phyloP scores from a whole-genome alignment of 441 rosid species.

The Iberis amara region DNA sequence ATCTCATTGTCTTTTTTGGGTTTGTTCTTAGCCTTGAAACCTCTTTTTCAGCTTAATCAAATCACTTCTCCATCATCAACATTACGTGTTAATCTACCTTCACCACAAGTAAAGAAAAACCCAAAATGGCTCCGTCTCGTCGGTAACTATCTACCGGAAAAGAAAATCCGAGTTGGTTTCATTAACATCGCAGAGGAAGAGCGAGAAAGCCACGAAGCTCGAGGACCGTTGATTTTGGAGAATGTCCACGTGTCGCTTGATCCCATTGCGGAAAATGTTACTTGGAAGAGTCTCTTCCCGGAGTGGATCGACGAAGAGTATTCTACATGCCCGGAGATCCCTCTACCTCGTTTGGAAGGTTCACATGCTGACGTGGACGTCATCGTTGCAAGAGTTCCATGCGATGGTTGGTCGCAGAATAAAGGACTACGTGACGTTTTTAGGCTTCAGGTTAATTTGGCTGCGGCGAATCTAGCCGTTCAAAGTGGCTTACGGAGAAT shows the following conservation, averaged over 20 bases:
- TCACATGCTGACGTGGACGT: slow-evolving; percentile 47
- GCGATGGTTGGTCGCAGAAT: slow-evolving; percentile 34
- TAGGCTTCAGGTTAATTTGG: slow-evolving; percentile 66
- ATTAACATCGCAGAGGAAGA: slow-evolving; percentile 35
- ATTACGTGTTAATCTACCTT: slow-evolving; percentile 11
- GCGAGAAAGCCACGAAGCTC: background rate
- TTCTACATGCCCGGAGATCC: slow-evolving; percentile 57
- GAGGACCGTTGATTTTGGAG: slow-evolving; percentile 21
- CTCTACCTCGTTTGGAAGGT: slow-evolving; percentile 42
- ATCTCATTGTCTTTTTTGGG: slow-evolving; percentile 33
- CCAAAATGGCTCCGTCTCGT: slow-evolving; percentile 41
- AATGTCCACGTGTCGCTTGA: slow-evolving; percentile 38
- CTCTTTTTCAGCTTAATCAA: slow-evolving; percentile 9
- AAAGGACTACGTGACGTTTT: slow-evolving; percentile 53
- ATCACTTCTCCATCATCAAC: slow-evolving; percentile 12
- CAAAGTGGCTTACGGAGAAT: slow-evolving; percentile 26
- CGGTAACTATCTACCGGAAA: slow-evolving; percentile 19
- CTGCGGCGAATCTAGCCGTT: slow-evolving; percentile 61
- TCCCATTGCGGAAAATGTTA: slow-evolving; percentile 25
- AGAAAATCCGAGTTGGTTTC: slow-evolving; percentile 45
- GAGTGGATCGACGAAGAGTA: slow-evolving; percentile 61
- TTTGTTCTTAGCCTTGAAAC: slow-evolving; percentile 30
- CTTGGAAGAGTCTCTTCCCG: slow-evolving; percentile 57
- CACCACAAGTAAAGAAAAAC: background rate
- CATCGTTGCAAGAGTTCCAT: slow-evolving; percentile 56